Evolutionary conservation across 164 flowering plant species (phyloP).

Genomic region (Saururus chinensis): DNA sequence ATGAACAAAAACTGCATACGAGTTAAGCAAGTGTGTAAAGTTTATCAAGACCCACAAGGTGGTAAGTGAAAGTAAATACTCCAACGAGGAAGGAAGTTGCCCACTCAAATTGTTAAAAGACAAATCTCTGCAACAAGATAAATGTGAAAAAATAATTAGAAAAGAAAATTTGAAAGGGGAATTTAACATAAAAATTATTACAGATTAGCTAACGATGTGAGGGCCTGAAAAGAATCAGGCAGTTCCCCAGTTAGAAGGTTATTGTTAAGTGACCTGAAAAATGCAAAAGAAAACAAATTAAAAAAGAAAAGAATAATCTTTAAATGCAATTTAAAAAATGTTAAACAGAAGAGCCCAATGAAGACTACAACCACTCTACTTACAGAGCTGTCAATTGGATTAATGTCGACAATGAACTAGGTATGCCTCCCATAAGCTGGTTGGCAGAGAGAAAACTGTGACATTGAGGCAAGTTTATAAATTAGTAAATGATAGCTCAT

Average conservation of each 20-base stretch:
- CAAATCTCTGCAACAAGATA: constrained; percentile 59
- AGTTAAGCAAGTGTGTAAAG: not conserved
- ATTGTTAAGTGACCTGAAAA: constrained; percentile 62
- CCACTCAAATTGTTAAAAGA: constrained; percentile 76
- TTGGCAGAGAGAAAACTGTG: constrained; percentile 91
- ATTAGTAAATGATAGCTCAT: not conserved
- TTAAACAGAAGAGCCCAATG: not conserved
- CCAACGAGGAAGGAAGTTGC: constrained; percentile 53
- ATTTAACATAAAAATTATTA: constrained; percentile 19
- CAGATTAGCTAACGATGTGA: constrained; percentile 54
- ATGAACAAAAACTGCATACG: not conserved
- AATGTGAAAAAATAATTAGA: constrained; percentile 1
- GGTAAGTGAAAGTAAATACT: constrained; percentile 35
- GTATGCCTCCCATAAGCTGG: constrained; percentile 74
- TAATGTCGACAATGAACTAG: constrained; percentile 50
- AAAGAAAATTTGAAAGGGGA: not conserved
- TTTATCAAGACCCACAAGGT: constrained; percentile 47
- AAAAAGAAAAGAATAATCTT: not conserved
- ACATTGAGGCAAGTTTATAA: not conserved
- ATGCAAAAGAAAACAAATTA: constrained; percentile 3
- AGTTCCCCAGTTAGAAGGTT: constrained; percentile 59
- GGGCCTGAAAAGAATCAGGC: constrained; percentile 57
- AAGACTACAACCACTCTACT: constrained; percentile 7
- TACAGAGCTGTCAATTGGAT: constrained; percentile 53
- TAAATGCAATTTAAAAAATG: too few relatives aligned